A percentile compares a stretch with the other conserved stretches of the same genome.
Conservation (phyloP, 1,139 yeast genomes). For the Kodamaea sp. region DNA sequence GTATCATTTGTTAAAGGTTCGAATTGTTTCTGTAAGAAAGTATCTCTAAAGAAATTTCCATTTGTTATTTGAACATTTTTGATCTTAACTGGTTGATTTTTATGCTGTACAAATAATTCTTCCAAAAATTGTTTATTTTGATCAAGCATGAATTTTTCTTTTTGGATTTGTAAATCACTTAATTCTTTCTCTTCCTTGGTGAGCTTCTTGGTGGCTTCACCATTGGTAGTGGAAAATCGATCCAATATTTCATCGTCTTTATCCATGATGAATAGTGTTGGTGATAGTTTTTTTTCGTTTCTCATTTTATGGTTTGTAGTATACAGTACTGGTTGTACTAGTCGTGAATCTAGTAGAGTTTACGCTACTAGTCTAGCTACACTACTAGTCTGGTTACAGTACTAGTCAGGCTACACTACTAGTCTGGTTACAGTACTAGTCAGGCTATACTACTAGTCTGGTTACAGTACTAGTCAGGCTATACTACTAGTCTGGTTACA, state of each 20-base stretch:
- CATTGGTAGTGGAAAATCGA: constrained; percentile 18
- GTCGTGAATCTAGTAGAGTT: too few species aligned
- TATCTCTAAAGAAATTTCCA: constrained; percentile 46
- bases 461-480: too few species aligned
- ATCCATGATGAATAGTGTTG: constrained; percentile 4
- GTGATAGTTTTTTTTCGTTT: constrained; percentile 16
- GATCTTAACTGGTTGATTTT: constrained; percentile 43
- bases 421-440: too few species aligned
- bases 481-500: too few species aligned
- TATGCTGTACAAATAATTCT: constrained; percentile 38
- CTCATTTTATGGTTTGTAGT: too few species aligned
- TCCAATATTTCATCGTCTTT: constrained; percentile 28
- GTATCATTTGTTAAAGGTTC: constrained; percentile 38
- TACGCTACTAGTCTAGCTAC: too few species aligned
- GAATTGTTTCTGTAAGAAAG: constrained; percentile 53
- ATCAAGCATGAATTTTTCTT: constrained; percentile 31
- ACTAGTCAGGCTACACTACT: too few species aligned
- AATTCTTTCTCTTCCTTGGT: constrained; percentile 31
- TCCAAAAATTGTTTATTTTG: constrained; percentile 43
- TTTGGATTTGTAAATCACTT: constrained; percentile 25
- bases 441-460: too few species aligned
- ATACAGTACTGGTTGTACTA: too few species aligned
- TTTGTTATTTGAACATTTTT: constrained; percentile 54
- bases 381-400: too few species aligned
- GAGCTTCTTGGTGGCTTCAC: constrained; percentile 5